A percentile compares a stretch with the other conserved stretches of the same genome.
Conservation (phyloP, 768 basidiomycete species). For the Lactarius trivialis region DNA sequence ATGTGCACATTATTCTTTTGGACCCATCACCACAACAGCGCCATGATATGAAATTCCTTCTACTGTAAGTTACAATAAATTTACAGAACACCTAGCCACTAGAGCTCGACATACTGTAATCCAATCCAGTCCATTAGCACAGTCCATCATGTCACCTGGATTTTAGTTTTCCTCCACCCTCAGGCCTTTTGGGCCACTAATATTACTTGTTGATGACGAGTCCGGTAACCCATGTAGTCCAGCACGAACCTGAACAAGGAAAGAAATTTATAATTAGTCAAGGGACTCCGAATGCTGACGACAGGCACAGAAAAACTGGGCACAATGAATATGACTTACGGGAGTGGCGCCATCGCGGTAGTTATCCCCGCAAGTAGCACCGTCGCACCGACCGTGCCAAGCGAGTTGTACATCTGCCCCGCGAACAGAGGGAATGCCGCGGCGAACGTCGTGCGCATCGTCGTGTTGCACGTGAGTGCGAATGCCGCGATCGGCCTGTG, state of each 20-base stretch:
- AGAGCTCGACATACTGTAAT: not conserved
- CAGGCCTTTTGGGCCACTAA: not conserved
- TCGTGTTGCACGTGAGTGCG: conserved; percentile 61
- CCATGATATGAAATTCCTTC: not conserved
- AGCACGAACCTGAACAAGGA: conserved; percentile 1
- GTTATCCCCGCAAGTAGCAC: conserved; percentile 38
- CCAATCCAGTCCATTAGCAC: not conserved
- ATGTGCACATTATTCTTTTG: not conserved
- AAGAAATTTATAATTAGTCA: not conserved
- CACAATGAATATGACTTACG: conserved; percentile 35
- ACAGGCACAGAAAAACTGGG: not conserved
- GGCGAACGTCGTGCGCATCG: conserved; percentile 37
- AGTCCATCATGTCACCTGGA: not conserved
- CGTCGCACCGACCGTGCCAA: conserved; percentile 35
- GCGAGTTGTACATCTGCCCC: conserved; percentile 33
- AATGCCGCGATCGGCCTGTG: conserved; percentile 49
- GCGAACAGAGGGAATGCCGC: conserved; percentile 38
- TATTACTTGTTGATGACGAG: not conserved
- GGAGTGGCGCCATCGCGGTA: conserved; percentile 36
- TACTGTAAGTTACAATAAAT: not conserved
- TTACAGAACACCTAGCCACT: not conserved
- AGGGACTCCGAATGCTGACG: not conserved
- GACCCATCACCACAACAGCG: not conserved
- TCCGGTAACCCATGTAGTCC: not conserved
- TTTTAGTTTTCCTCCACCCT: not conserved